These are phyloP conservation scores for Cucurbita pepo DNA, from an alignment of 306 rosid species.

Conservation along the genomic window DNA sequence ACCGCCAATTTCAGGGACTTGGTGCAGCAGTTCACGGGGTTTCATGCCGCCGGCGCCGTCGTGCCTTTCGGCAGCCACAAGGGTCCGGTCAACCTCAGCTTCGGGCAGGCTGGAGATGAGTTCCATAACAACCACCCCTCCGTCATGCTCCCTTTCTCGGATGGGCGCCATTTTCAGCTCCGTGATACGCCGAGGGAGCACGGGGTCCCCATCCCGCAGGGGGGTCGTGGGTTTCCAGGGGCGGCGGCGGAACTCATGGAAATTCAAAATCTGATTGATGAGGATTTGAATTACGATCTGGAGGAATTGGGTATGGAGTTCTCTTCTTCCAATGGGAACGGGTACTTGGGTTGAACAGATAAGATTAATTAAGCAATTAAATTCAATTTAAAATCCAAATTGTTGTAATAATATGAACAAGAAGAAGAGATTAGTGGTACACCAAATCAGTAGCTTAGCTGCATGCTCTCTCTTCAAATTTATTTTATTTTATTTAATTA, in stretches of 20 bases:
- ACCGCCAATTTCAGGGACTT: slow-evolving; percentile 55
- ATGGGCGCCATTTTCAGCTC: neutral
- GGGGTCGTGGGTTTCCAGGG: neutral
- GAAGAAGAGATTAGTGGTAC: neutral
- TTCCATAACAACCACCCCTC: neutral
- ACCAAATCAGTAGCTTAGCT: neutral
- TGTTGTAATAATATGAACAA: neutral
- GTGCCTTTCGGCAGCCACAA: slow-evolving; percentile 28
- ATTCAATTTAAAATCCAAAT: neutral
- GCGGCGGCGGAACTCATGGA: neutral
- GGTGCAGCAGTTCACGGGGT: slow-evolving; percentile 76
- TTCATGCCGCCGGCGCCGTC: slow-evolving; percentile 20
- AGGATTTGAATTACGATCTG: neutral
- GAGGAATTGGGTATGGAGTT: neutral
- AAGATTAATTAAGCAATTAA: neutral
- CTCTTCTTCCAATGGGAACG: neutral
- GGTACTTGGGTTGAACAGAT: neutral
- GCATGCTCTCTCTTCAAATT: neutral
- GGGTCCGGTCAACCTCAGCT: slow-evolving; percentile 61
- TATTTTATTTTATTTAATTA: neutral
- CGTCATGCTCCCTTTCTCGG: neutral
- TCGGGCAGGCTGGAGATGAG: slow-evolving; percentile 14
- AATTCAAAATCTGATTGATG: slow-evolving; percentile 1
- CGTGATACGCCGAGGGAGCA: neutral
- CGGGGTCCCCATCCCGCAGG: neutral